Percentiles rank a stretch among this genome's conserved stretches.
Conservation (phyloP, 1,139 yeast genomes). For the Geotrichum restrictum region DNA sequence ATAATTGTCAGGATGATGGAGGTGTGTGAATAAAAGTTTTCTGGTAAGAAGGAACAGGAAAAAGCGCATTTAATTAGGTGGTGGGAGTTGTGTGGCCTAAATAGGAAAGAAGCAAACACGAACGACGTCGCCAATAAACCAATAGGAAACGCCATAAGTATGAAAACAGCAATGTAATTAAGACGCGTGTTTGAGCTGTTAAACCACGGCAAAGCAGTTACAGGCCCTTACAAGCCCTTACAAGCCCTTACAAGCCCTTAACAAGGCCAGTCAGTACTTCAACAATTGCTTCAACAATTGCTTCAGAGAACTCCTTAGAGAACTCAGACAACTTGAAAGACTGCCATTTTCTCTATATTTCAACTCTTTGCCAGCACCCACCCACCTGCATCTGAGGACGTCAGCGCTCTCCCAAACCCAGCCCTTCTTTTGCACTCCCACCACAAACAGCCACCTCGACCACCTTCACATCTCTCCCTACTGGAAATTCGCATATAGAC, state of each 20-base stretch:
- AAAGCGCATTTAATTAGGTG: constrained; percentile 5
- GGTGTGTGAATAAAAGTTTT: not conserved
- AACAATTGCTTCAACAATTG: no score
- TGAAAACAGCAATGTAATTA: constrained; percentile 1
- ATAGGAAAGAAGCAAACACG: constrained; percentile 11
- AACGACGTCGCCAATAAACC: constrained; percentile 1
- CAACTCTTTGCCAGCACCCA: no score
- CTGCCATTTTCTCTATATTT: no score
- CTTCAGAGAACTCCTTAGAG: no score
- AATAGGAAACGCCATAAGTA: not conserved
- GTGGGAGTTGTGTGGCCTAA: not conserved
- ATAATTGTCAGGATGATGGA: constrained; percentile 7
- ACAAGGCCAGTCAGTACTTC: no score
- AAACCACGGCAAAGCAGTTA: no score
- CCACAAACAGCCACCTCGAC: constrained; percentile 4
- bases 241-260: no score
- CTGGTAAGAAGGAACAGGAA: not conserved
- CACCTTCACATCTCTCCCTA: no score
- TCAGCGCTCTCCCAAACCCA: constrained; percentile 7
- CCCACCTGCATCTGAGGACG: no score
- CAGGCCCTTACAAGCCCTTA: no score
- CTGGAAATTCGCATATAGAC: not conserved
- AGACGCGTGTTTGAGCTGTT: constrained; percentile 2
- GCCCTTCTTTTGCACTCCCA: constrained; percentile 8
- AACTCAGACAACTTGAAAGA: no score